These are phyloP conservation scores for Papiliotrema nemorosa DNA, from an alignment of 1,284 basidiomycete genomes.

Conservation along the genomic window DNA sequence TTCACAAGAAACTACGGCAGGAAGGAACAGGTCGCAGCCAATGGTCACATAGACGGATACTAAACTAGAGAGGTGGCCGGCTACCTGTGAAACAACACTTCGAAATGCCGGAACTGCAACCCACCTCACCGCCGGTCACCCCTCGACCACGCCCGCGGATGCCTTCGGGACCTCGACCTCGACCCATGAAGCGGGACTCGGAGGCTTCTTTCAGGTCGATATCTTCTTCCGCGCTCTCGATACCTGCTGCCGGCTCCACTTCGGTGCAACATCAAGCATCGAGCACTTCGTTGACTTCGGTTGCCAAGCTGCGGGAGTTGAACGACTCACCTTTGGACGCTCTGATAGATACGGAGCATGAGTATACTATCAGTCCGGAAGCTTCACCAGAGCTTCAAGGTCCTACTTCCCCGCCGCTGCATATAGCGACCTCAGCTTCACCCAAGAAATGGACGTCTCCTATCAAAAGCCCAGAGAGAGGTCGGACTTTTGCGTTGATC, in stretches of 20 bases:
- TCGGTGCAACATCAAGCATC: background rate
- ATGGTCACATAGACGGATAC: too few species aligned
- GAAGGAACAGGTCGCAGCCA: too few species aligned
- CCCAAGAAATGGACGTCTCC: background rate
- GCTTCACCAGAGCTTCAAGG: conserved; percentile 12
- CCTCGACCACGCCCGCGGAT: conserved; percentile 11
- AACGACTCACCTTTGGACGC: conserved; percentile 13
- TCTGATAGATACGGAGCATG: conserved; percentile 19
- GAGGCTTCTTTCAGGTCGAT: conserved; percentile 8
- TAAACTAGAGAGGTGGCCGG: too few species aligned
- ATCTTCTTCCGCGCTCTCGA: conserved; percentile 2
- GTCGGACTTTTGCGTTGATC: background rate
- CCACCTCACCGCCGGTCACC: background rate
- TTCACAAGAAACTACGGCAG: too few species aligned
- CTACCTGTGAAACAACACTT: too few species aligned
- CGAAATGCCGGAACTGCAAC: conserved; percentile 1
- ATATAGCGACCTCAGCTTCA: background rate
- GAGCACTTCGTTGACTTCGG: conserved; percentile 8
- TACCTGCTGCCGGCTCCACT: background rate
- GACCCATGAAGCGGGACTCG: conserved; percentile 13
- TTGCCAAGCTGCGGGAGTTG: conserved; percentile 4
- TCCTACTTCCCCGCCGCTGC: background rate
- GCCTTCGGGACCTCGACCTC: conserved; percentile 28
- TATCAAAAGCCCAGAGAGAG: background rate
- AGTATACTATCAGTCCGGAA: conserved; percentile 24